Evolutionary conservation across 23 red algal species (phyloP), one percentile per base, ranked within the genome.

Genomic region (Gracilaria vermiculophylla): DNA sequence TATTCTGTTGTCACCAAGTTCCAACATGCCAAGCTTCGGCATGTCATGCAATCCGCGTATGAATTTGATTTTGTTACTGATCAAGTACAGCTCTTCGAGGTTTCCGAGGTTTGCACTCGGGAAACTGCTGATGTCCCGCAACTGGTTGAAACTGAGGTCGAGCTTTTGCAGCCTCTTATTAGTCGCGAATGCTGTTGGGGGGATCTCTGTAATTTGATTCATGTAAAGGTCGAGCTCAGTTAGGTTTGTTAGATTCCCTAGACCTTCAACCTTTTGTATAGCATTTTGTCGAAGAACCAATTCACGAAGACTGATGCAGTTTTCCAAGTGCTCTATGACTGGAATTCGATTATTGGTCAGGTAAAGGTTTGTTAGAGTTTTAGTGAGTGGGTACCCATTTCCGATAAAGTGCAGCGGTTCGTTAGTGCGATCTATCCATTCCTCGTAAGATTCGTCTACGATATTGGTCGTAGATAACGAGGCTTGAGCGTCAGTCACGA

Each of bases 231-330:
- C 97, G 37, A 99, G 35, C 32, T 99, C 93, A 44, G 74, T 76
- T 16, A 99, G 88, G 31, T 83, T 70, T 9, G 62, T 19, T 34
- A 94, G 72, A 49, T 62, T 53, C 20, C 70, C 55, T 23, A 99
- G 72, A 29, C 81, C 91, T 45, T 74, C 66, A 31, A 99, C 45
- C 42, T 45, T 45, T 21, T 52, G 76, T 40, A 99, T 95, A 16
- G 80, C 58, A 85, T 99, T 99, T 47, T 99, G 97, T 17, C 97
- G 97, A 71, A 99, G 97, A 8, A 94, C 80, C 2, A 99, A 76
- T 41, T 81, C 76, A 34, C 80, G 82, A n/a, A 99, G 82, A 32
- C 44, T 43, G 14, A 83, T 44, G 47, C 83, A 90, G 5, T 42
- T 0, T 19, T 83, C 85, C 16, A 94, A 66, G 23, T 77, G 55